A percentile compares a stretch with the other conserved stretches of the same genome.
Conservation (phyloP, 1,139 yeast species). For the Saccharomyces pastorianus region DNA sequence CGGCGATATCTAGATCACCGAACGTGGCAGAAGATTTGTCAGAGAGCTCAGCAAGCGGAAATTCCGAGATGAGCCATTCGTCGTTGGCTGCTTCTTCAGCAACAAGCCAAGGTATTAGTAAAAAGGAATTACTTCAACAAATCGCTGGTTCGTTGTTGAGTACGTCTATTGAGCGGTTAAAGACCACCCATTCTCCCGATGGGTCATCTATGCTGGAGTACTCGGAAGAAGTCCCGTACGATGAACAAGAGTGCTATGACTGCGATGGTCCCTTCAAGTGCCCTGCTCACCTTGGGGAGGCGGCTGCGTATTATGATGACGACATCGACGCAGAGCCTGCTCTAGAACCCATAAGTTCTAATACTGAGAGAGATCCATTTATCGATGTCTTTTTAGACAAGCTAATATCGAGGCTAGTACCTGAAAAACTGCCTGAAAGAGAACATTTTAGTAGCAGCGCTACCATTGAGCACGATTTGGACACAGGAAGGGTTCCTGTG, state of each 20-base stretch:
- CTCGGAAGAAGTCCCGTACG: not conserved
- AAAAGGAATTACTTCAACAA: conserved; percentile 44
- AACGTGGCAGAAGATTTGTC: conserved; percentile 6
- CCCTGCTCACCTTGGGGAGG: not conserved
- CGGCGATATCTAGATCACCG: conserved; percentile 10
- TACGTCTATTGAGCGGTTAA: conserved; percentile 42
- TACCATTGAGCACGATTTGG: conserved; percentile 34
- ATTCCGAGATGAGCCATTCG: conserved; percentile 20
- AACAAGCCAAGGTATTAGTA: not conserved
- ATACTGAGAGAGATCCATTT: conserved; percentile 37
- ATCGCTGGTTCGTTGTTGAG: conserved; percentile 50
- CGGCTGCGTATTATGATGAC: not conserved
- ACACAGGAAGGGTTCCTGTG: conserved; percentile 42
- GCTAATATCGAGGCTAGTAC: conserved; percentile 42
- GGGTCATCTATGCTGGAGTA: conserved; percentile 13
- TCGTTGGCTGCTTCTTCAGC: not conserved
- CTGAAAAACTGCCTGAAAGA: conserved; percentile 42
- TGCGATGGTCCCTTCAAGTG: not conserved
- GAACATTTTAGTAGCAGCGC: conserved; percentile 34
- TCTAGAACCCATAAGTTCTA: not conserved
- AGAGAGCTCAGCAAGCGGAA: conserved; percentile 4
- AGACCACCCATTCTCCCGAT: conserved; percentile 20
- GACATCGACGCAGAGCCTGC: not conserved
- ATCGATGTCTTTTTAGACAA: conserved; percentile 51
- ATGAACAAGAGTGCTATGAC: not conserved